Conservation (phyloP, 768 basidiomycete genomes). For the Hydnomerulius pinastri region DNA sequence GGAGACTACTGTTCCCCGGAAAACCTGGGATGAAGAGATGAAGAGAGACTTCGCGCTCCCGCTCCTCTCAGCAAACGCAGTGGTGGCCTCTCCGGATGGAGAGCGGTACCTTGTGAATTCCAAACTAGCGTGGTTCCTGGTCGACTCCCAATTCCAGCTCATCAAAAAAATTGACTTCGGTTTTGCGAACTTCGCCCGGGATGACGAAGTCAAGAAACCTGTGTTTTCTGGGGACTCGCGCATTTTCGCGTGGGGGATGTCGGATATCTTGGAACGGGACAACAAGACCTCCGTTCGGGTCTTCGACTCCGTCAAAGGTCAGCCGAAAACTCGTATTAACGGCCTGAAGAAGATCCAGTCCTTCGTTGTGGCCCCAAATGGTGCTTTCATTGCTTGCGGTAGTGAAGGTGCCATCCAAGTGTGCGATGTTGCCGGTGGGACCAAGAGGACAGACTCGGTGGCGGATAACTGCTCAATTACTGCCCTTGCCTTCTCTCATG, state of each 20-base stretch:
- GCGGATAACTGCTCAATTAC: neutral
- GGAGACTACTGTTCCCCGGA: neutral
- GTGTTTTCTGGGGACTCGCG: slow-evolving; percentile 15
- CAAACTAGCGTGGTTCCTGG: neutral
- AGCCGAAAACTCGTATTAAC: slow-evolving; percentile 4
- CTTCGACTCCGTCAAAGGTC: slow-evolving; percentile 12
- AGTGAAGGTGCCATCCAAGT: slow-evolving; percentile 2
- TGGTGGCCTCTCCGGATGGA: slow-evolving; percentile 10
- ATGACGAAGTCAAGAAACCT: neutral
- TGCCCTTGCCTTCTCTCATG: slow-evolving; percentile 13
- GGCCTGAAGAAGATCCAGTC: slow-evolving; percentile 11
- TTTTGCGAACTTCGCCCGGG: neutral
- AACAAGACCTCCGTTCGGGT: slow-evolving; percentile 11
- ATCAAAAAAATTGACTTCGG: slow-evolving; percentile 16
- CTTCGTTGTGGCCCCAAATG: slow-evolving; percentile 1
- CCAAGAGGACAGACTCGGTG: slow-evolving; percentile 2
- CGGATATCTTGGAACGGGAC: neutral
- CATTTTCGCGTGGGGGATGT: slow-evolving; percentile 4
- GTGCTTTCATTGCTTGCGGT: slow-evolving; percentile 11
- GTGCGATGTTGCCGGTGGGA: slow-evolving; percentile 1
- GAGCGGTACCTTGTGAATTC: slow-evolving; percentile 9
- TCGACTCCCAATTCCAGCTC: neutral
- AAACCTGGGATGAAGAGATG: slow-evolving; percentile 2
- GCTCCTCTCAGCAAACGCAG: rapidly evolving
- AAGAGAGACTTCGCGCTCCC: neutral